Percentiles rank a stretch among this genome's conserved stretches.
phyloP scores from a whole-genome alignment of 2,329 filamentous ascomycete species.

The Penicillium frequentans region DNA sequence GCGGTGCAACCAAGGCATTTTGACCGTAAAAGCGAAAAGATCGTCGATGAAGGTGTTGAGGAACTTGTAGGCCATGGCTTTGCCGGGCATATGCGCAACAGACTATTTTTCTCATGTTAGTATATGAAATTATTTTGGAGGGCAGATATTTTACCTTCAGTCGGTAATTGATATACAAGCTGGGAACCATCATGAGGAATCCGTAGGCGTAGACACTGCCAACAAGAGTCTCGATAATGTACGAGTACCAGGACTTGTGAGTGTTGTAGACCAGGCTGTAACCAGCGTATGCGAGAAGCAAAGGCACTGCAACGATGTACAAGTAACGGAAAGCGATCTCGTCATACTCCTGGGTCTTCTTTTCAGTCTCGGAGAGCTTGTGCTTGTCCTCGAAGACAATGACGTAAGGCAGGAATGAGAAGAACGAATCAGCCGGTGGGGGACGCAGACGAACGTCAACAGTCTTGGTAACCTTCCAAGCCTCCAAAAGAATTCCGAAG shows the following conservation, averaged over 20 bases:
- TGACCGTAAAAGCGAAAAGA: conserved; percentile 97
- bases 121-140: not conserved
- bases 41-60: conserved; percentile 99
- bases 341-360: conserved; percentile 98
- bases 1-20: conserved; percentile 94
- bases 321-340: conserved; percentile 97
- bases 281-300: conserved; percentile 82
- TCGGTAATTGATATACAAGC: conserved; percentile 97
- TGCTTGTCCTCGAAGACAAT: conserved; percentile 95
- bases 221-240: conserved; percentile 90
- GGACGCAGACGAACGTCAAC: conserved; percentile 82
- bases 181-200: conserved; percentile 98
- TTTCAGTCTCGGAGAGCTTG: conserved; percentile 88
- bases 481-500: conserved; percentile 74
- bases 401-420: conserved; percentile 76
- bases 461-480: conserved; percentile 95
- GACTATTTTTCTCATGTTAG: conserved; percentile 38
- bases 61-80: conserved; percentile 98
- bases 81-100: conserved; percentile 94
- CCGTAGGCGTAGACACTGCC: conserved; percentile 97
- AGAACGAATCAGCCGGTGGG: conserved; percentile 63
- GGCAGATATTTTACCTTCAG: conserved; percentile 63
- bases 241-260: conserved; percentile 98
- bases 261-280: conserved; percentile 92
- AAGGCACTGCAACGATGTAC: conserved; percentile 85